Percentiles rank a stretch among this genome's conserved stretches.
Conservation (phyloP, 2,329 filamentous ascomycete genomes). For the Colletotrichum truncatum region DNA sequence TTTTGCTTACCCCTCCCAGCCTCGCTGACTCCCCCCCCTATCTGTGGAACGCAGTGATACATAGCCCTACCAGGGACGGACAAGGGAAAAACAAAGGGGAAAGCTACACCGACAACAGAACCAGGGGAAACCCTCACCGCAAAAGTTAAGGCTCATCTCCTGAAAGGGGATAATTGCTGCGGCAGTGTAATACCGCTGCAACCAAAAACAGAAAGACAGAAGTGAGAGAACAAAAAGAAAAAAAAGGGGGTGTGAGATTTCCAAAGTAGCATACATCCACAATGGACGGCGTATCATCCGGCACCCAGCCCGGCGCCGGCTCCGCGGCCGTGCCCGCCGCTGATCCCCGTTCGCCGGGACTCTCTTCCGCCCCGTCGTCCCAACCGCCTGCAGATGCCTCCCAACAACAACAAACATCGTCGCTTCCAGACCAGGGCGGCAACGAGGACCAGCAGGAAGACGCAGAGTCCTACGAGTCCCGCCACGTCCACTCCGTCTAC, state of each 20-base stretch:
- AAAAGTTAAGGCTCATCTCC: background rate
- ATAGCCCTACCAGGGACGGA: too few species aligned
- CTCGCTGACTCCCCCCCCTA: background rate
- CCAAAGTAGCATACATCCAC: background rate
- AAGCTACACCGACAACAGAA: background rate
- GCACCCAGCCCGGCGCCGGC: conserved; percentile 19
- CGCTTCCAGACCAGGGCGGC: background rate
- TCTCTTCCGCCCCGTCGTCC: background rate
- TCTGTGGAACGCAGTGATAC: background rate
- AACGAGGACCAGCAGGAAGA: background rate
- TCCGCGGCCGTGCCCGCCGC: conserved; percentile 10
- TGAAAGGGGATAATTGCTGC: background rate
- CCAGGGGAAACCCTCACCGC: background rate
- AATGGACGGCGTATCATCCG: conserved; percentile 16
- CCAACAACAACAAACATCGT: background rate
- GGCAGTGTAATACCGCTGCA: too few species aligned
- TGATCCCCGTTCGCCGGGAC: conserved; percentile 10
- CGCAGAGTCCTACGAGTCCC: conserved; percentile 76
- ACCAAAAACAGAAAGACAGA: too few species aligned
- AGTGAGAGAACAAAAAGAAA: too few species aligned
- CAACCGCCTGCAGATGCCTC: background rate
- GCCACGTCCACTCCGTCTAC: conserved; percentile 93
- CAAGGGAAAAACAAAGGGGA: too few species aligned
- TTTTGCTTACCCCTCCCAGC: background rate
- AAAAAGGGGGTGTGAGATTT: too few species aligned